phyloP scores from a whole-genome alignment of 805 yeast genomes.

The Candida methanosorbosa region DNA sequence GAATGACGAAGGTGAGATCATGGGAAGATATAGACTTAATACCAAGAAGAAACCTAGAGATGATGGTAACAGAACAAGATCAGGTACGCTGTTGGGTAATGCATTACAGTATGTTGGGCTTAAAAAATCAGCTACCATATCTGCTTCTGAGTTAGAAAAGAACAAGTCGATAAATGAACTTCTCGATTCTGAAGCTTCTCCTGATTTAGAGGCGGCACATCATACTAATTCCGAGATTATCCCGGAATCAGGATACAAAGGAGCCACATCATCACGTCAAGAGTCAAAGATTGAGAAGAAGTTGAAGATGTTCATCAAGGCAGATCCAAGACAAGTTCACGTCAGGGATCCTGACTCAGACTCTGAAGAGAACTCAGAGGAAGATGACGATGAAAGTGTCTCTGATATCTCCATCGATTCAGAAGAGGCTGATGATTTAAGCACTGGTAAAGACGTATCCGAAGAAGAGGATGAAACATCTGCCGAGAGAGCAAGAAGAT shows the following conservation, averaged over 20 bases:
- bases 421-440: slow-evolving; percentile 16
- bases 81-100: slow-evolving; percentile 9
- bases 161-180: neutral
- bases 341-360: slow-evolving; percentile 1
- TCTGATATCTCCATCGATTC: slow-evolving; percentile 13
- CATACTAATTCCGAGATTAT: slow-evolving; percentile 11
- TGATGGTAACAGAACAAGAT: slow-evolving; percentile 4
- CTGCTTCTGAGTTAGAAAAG: neutral
- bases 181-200: neutral
- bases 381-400: slow-evolving; percentile 3
- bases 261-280: too few relatives aligned
- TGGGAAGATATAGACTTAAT: slow-evolving; percentile 73
- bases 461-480: slow-evolving; percentile 5
- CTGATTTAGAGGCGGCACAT: slow-evolving; percentile 14
- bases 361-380: slow-evolving; percentile 10
- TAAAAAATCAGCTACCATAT: neutral
- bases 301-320: slow-evolving; percentile 14
- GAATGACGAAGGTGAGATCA: slow-evolving; percentile 84
- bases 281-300: slow-evolving; percentile 16
- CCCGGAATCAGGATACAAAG: slow-evolving; percentile 13
- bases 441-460: too few relatives aligned
- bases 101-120: slow-evolving; percentile 18
- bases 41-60: slow-evolving; percentile 20
- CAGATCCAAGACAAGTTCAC: slow-evolving; percentile 15
- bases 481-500: slow-evolving; percentile 19